Conservation (phyloP, 345 rosid genomes). For the Murraya koenigii region DNA sequence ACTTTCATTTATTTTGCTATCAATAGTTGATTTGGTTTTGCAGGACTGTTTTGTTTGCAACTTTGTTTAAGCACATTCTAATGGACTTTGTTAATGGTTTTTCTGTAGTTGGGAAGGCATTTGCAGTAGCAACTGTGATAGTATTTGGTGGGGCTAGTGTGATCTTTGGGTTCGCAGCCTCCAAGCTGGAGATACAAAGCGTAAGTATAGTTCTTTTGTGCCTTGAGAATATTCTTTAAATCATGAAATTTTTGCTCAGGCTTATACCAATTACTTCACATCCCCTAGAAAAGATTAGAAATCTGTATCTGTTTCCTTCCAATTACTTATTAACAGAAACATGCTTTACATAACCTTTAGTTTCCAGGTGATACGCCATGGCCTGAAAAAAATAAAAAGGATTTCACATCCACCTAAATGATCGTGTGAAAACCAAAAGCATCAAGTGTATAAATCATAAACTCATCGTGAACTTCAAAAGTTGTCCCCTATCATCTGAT, state of each 20-base stretch:
- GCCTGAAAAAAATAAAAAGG: neutral
- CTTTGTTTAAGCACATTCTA: neutral
- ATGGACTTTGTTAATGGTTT: neutral
- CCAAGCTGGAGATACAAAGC: conserved; percentile 59
- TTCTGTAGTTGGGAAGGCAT: conserved; percentile 77
- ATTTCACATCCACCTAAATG: neutral
- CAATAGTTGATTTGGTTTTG: neutral
- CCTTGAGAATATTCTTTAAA: neutral
- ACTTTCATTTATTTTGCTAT: neutral
- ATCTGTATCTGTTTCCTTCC: neutral
- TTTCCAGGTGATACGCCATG: neutral
- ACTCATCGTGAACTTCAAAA: neutral
- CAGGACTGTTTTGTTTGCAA: neutral
- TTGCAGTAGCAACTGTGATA: conserved; percentile 63
- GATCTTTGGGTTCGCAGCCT: conserved; percentile 53
- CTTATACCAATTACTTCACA: neutral
- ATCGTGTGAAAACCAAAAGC: neutral
- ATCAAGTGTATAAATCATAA: neutral
- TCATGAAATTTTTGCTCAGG: neutral
- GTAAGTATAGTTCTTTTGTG: conserved; percentile 34
- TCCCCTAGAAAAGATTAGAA: neutral
- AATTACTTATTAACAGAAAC: neutral
- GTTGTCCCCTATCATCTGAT: neutral
- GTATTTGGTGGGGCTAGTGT: conserved; percentile 75
- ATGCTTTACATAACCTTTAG: neutral